These are phyloP conservation scores for Alternaria sp. DNA, from an alignment of 2,329 filamentous ascomycete genomes.

Conservation along the genomic window DNA sequence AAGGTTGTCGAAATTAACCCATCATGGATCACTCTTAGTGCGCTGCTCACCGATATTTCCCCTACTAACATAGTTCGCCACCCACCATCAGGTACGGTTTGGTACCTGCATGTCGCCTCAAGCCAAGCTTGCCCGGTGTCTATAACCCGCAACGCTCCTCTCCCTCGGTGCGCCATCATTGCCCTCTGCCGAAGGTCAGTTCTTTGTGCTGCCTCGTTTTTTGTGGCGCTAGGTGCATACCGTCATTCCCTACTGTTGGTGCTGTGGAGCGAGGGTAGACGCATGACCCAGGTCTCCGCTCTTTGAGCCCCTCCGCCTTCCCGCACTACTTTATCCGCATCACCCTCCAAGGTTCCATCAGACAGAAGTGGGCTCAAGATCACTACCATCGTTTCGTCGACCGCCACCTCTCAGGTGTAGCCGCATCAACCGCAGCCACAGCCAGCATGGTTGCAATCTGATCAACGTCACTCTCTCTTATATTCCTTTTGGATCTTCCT, in stretches of 20 bases:
- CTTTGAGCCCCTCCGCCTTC: constrained; percentile 38
- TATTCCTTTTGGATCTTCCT: constrained; percentile 26
- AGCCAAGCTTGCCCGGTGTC: constrained; percentile 31
- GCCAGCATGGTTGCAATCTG: constrained; percentile 41
- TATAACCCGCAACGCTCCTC: constrained; percentile 41
- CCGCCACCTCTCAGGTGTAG: constrained; percentile 25
- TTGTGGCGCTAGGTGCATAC: constrained; percentile 41
- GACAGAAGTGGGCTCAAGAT: constrained; percentile 31
- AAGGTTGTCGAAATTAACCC: constrained; percentile 40
- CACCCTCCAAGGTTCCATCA: constrained; percentile 35
- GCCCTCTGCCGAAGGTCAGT: constrained; percentile 34
- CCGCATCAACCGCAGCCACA: constrained; percentile 31
- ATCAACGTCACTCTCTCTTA: constrained; percentile 34
- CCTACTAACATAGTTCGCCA: constrained; percentile 33
- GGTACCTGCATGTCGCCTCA: constrained; percentile 42
- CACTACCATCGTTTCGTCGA: constrained; percentile 32
- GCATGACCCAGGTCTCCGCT: constrained; percentile 45
- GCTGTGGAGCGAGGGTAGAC: constrained; percentile 43
- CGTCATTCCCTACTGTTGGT: constrained; percentile 36
- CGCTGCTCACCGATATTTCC: constrained; percentile 45
- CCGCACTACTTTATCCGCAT: constrained; percentile 46
- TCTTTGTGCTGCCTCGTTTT: constrained; percentile 36
- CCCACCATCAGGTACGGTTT: constrained; percentile 34
- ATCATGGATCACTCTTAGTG: constrained; percentile 34
- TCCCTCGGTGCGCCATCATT: constrained; percentile 37